Percentiles rank a stretch among this genome's conserved stretches.
phyloP scores from a whole-genome alignment of 768 basidiomycete genomes.

The Steccherinum ochraceum region DNA sequence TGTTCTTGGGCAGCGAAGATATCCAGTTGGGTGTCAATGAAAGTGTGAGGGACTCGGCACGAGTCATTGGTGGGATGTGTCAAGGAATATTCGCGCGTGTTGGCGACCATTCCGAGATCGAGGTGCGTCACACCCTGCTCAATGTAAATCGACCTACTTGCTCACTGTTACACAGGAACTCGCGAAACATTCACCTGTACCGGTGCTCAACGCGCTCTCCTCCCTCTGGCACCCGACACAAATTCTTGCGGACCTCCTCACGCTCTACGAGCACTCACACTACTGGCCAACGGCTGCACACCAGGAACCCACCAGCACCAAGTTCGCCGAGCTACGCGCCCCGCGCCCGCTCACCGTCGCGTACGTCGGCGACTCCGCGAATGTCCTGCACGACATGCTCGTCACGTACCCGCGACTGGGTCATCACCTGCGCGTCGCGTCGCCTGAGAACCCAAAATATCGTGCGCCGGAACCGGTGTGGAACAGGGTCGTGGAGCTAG shows the following conservation, averaged over 20 bases:
- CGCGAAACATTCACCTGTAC: conserved; percentile 84
- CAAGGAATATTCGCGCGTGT: conserved; percentile 97
- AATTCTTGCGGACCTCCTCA: conserved; percentile 87
- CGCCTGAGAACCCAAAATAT: conserved; percentile 56
- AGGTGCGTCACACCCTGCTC: conserved; percentile 46
- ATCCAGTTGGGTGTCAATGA: conserved; percentile 98
- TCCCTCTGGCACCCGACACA: conserved; percentile 97
- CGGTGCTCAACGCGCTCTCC: conserved; percentile 94
- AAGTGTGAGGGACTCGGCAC: conserved; percentile 72
- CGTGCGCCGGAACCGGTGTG: conserved; percentile 70
- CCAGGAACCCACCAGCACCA: conserved; percentile 7
- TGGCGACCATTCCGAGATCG: conserved; percentile 86
- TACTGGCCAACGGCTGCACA: conserved; percentile 49
- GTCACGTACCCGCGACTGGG: conserved; percentile 91
- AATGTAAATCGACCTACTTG: too few relatives aligned
- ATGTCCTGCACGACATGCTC: conserved; percentile 96
- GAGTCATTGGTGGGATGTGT: conserved; percentile 91
- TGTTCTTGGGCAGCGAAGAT: conserved; percentile 86
- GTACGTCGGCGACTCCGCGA: conserved; percentile 92
- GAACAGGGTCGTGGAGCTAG: conserved; percentile 72
- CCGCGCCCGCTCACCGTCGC: conserved; percentile 75
- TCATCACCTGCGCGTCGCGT: conserved; percentile 79
- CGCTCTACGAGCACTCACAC: conserved; percentile 71
- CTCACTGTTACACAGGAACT: conserved; percentile 56
- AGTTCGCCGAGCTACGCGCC: neutral